Evolutionary conservation across 371 early-diverging fungal genomes (phyloP), one percentile per base, ranked within the genome.

Genomic region (Thermomucor indicae-seudaticae): DNA sequence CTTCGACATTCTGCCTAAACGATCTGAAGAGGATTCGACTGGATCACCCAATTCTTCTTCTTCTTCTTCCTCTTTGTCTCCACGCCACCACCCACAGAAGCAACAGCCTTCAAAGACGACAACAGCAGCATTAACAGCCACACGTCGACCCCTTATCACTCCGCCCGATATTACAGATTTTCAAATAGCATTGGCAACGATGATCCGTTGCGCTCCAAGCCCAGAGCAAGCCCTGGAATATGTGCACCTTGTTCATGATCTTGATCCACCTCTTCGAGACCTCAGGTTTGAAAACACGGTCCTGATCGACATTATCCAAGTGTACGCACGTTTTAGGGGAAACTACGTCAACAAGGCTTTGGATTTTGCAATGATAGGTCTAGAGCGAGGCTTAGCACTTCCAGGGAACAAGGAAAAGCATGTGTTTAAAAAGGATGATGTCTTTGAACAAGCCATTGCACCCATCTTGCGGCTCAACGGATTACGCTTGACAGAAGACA

Each of bases 321-420:
- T 34, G 1, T 47, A 47, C 17, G 31, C 35, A 4, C 31, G 35
- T 19, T 11, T n/a, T 5, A 16, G 47, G 6, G 47, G 47, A 24
- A 37, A 47, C 6, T 47, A 22, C 23, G n/a, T 32, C 3, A 20
- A n/a, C 20, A 35, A 47, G 25, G 47, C 30, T 17, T 24, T 47
- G 47, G 47, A 47, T 7, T 47, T 47, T 35, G 47, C 37, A 5
- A 20, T 35, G 17, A 47, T 47, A 23, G 47, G 47, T 5, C 35
- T 47, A 4, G 47, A 47, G 20, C 47, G 47, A 24, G 47, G 35
- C n/a, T 24, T 42, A n/a, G 43, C 22, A n/a, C 11, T 42, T 5
- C 24, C 43, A 5, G 11, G 17, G 29, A 1, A 11, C 43, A 23
- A 43, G 10, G 29, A 35, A 10, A 35, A 20, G 12, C 35, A 47